Base-by-base conservation (phyloP, 306 rosid species). In the Prunus dulcis region DNA sequence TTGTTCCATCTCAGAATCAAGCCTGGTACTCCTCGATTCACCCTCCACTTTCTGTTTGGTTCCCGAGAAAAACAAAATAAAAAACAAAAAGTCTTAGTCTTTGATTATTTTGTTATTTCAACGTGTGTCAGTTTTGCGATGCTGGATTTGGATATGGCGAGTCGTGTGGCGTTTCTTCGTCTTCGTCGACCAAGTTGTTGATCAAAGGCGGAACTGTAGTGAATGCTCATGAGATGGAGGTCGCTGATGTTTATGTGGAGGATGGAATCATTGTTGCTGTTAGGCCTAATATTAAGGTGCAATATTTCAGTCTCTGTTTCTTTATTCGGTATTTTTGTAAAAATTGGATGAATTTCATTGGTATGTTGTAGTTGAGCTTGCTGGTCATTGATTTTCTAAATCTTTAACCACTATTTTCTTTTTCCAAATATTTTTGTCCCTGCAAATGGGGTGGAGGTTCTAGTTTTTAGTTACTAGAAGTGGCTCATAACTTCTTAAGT, bases 221-320 rank as follows among this genome's bases (percentile, higher is more conserved):
- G 34, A 94, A 94, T 79, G 96, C 97, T 80, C 91, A 91, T 65
- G 86, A 81, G 19, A 88, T 75, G 81, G 93, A 94, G 74, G 18
- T 86, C 73, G 96, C 98, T 51, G 97, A 91, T 84, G 97, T 94
- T 73, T 94, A 90, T 78, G 89, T 94, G 9, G 91, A 90, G 74
- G 91, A 88, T 69, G 98, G 95, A 17, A 79, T 90, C 68, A 89
- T 92, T 63, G 79, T 92, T 74, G 87, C 95, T 20, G 88, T 94
- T 50, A 82, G 86, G 79, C 97, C 96, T 52, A 76, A 84, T 72
- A 89, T 94, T 83, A 76, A 22, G 79, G 97, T 91, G 55, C 49
- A 19, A 9, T 28, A 64, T 75, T 12, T 67, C 9, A n/a, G 49
- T n/a, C 2, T 64, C 50, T 46, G 12, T 9, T 51, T 32, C 38